Conservation (phyloP, 2,329 filamentous ascomycete species). For the Tolypocladium ovalisporum region DNA sequence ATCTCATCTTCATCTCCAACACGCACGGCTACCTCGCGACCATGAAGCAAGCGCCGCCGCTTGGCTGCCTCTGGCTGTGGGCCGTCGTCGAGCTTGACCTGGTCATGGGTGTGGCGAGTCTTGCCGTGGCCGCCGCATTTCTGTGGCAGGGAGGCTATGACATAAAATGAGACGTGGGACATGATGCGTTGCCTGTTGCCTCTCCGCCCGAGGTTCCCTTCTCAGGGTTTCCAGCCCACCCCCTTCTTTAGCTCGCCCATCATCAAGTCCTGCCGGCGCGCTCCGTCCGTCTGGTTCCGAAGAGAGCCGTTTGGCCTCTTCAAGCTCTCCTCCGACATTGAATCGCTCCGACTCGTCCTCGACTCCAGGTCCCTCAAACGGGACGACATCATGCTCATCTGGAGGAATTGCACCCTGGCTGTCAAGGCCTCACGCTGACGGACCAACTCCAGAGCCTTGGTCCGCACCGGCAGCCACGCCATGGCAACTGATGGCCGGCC, state of each 20-base stretch:
- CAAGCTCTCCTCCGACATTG: conserved; percentile 16
- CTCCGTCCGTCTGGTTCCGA: not conserved
- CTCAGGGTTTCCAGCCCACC: not conserved
- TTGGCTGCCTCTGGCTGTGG: conserved; percentile 91
- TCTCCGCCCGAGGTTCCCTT: conserved; percentile 1
- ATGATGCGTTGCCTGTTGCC: not conserved
- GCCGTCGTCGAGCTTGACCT: conserved; percentile 78
- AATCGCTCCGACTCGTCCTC: conserved; percentile 17
- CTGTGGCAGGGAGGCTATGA: conserved; percentile 39
- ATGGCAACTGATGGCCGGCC: conserved; percentile 27
- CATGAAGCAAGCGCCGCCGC: conserved; percentile 83
- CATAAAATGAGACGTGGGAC: conserved; percentile 15
- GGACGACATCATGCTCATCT: conserved; percentile 37
- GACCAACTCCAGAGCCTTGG: conserved; percentile 33
- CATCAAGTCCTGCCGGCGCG: conserved; percentile 1
- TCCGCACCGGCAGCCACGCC: conserved; percentile 31
- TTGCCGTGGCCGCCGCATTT: conserved; percentile 33
- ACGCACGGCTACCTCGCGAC: conserved; percentile 70
- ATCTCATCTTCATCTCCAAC: conserved; percentile 75
- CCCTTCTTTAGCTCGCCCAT: not conserved
- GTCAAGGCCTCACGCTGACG: conserved; percentile 33
- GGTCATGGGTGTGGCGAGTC: conserved; percentile 47
- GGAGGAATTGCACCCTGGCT: conserved; percentile 33
- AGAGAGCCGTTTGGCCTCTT: conserved; percentile 10
- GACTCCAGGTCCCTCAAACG: conserved; percentile 24